phyloP scores from a whole-genome alignment of 495 filamentous ascomycete species.

The Aspergillus mulundensis region DNA sequence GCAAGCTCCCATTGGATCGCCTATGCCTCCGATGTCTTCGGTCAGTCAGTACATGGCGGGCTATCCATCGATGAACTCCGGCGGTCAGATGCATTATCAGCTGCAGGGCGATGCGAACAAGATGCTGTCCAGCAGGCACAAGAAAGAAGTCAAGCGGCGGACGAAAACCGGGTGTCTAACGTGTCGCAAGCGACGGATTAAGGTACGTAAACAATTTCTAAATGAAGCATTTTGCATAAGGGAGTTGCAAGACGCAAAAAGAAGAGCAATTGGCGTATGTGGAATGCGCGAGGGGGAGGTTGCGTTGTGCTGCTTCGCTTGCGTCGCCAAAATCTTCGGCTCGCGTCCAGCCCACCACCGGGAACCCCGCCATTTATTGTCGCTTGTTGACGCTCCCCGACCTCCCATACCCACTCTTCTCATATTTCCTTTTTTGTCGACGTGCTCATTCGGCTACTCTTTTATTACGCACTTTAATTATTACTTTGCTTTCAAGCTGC shows the following conservation, averaged over 20 bases:
- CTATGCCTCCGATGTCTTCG: slow-evolving; percentile 42
- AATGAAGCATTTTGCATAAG: not conserved
- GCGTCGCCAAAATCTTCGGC: slow-evolving; percentile 28
- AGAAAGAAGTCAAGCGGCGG: slow-evolving; percentile 98
- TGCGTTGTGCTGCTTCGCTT: slow-evolving; percentile 37
- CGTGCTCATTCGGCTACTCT: slow-evolving; percentile 16
- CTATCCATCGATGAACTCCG: slow-evolving; percentile 37
- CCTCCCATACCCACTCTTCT: not conserved
- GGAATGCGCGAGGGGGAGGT: slow-evolving; percentile 11
- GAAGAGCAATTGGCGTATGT: slow-evolving; percentile 4
- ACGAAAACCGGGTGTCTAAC: slow-evolving; percentile 98
- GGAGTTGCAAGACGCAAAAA: not conserved
- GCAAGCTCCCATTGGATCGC: slow-evolving; percentile 44
- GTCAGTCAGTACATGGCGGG: slow-evolving; percentile 45
- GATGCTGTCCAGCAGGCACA: slow-evolving; percentile 78
- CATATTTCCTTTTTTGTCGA: slow-evolving; percentile 18
- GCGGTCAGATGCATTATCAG: slow-evolving; percentile 42
- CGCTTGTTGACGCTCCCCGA: slow-evolving; percentile 17
- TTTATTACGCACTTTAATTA: slow-evolving; percentile 11
- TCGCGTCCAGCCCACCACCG: slow-evolving; percentile 32
- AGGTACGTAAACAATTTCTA: slow-evolving; percentile 61
- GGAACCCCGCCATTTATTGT: slow-evolving; percentile 38
- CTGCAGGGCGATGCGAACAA: slow-evolving; percentile 46
- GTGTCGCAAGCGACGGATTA: slow-evolving; percentile 94
- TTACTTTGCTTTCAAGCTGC: slow-evolving; percentile 5